A percentile compares a stretch with the other conserved stretches of the same genome.
These are phyloP conservation scores for Pseudogymnoascus destructans DNA, from an alignment of 2,329 filamentous ascomycete species.

Conservation along the genomic window DNA sequence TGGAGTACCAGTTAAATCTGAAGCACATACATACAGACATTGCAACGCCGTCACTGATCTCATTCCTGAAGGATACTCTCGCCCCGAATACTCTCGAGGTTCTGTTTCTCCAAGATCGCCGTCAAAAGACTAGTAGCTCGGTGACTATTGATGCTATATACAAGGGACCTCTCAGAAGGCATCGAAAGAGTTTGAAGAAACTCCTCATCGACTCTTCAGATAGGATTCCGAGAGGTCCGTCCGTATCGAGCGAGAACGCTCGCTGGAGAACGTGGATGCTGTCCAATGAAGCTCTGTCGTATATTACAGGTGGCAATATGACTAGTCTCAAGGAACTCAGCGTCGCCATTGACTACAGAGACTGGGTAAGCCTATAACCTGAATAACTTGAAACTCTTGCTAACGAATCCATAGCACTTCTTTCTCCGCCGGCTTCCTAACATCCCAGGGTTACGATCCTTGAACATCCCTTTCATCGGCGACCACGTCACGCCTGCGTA, in stretches of 20 bases:
- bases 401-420: conserved; percentile 44
- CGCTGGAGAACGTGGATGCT: conserved; percentile 61
- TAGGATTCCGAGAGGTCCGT: conserved; percentile 30
- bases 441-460: conserved; percentile 54
- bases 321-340: conserved; percentile 56
- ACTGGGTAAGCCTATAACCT: conserved; percentile 50
- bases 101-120: conserved; percentile 60
- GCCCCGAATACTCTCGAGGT: conserved; percentile 69
- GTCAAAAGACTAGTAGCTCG: conserved; percentile 34
- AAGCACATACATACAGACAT: conserved; percentile 66
- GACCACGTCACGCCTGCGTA: conserved; percentile 42
- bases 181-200: conserved; percentile 57
- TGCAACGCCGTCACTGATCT: conserved; percentile 54
- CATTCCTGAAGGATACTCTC: conserved; percentile 64
- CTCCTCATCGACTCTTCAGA: conserved; percentile 61
- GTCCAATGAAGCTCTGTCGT: conserved; percentile 53
- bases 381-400: conserved; percentile 12
- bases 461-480: conserved; percentile 57
- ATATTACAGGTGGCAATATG: conserved; percentile 68
- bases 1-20: conserved; percentile 50
- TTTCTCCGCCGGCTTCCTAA: conserved; percentile 64
- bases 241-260: conserved; percentile 27
- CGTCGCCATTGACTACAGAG: conserved; percentile 57
- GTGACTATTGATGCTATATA: conserved; percentile 61
- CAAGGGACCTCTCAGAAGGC: conserved; percentile 54